phyloP scores from a whole-genome alignment of 2,329 filamentous ascomycete species.

The Amylocarpus encephaloides region DNA sequence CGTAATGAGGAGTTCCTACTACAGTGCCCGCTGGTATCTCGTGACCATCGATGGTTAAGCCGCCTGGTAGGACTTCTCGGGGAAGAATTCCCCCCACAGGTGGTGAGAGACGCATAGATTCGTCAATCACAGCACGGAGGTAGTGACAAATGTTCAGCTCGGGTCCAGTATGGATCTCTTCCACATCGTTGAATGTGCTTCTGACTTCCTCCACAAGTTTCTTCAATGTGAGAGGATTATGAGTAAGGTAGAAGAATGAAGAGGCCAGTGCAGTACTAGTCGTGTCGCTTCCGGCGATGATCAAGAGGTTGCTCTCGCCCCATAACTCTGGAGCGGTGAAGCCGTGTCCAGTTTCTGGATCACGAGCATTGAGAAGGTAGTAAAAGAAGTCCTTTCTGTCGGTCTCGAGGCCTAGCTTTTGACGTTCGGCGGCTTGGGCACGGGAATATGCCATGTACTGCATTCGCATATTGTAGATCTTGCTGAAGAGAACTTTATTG shows the following conservation, averaged over 20 bases:
- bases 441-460: constrained; percentile 68
- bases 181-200: constrained; percentile 15
- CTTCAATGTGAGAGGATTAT: constrained; percentile 25
- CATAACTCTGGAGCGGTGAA: constrained; percentile 33
- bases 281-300: constrained; percentile 33
- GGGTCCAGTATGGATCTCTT: constrained; percentile 29
- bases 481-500: constrained; percentile 61
- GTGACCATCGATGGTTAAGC: constrained; percentile 23
- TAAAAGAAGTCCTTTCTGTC: constrained; percentile 67
- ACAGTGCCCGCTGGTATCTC: constrained; percentile 37
- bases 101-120: constrained; percentile 27
- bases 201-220: constrained; percentile 24
- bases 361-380: constrained; percentile 64
- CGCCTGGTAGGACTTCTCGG: constrained; percentile 22
- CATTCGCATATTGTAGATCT: constrained; percentile 59
- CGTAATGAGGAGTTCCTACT: constrained; percentile 39
- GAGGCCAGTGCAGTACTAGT: constrained; percentile 34
- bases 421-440: constrained; percentile 58
- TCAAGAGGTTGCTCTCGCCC: constrained; percentile 20
- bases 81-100: constrained; percentile 21
- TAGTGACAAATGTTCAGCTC: constrained; percentile 33
- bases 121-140: constrained; percentile 38
- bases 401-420: constrained; percentile 53
- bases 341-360: constrained; percentile 57
- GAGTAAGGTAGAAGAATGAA: constrained; percentile 35